Evolutionary conservation across 257 asterid genomes (phyloP).

Genomic region (Solanum etuberosum): DNA sequence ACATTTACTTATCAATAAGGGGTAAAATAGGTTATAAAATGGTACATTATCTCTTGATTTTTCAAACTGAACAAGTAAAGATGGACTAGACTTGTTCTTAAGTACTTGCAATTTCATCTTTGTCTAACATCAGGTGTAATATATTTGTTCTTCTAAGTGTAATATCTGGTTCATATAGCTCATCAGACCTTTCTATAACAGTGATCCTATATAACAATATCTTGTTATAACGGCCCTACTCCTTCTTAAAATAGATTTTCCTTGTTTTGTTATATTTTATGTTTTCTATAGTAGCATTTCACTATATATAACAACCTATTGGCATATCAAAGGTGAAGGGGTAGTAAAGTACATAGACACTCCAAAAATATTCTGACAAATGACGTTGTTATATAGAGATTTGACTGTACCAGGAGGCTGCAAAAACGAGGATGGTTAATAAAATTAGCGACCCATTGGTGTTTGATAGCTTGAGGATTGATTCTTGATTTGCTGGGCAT

Average conservation of each 20-base stretch:
- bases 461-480: neutral
- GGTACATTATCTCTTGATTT: too few relatives aligned
- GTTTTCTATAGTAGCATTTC: neutral
- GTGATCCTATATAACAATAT: neutral
- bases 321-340: neutral
- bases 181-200: neutral
- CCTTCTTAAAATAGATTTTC: neutral
- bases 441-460: neutral
- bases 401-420: neutral
- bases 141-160: too few relatives aligned
- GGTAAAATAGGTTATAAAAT: too few relatives aligned
- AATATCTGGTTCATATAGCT: neutral
- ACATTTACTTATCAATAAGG: too few relatives aligned
- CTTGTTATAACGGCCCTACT: neutral
- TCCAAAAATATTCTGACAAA: neutral
- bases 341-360: neutral
- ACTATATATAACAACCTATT: neutral
- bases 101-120: too few relatives aligned
- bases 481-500: neutral
- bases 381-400: too few relatives aligned
- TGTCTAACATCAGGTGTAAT: too few relatives aligned
- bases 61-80: too few relatives aligned
- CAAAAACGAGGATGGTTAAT: neutral
- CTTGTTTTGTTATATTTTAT: neutral
- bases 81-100: too few relatives aligned